Conservation (phyloP, 495 filamentous ascomycete genomes). For the Penicillium bovifimosum region DNA sequence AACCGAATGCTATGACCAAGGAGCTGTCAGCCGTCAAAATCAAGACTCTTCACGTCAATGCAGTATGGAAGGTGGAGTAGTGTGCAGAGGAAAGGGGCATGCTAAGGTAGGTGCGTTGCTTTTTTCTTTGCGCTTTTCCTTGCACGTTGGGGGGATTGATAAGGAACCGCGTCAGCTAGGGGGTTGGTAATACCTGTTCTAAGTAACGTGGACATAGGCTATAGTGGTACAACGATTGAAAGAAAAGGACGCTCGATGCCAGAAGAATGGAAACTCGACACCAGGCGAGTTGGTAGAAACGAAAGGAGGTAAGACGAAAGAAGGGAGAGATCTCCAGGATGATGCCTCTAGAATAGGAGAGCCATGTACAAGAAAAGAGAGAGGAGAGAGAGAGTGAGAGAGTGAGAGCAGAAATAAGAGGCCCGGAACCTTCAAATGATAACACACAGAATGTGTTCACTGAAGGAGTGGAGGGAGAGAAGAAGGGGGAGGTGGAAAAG, state of each 20-base stretch:
- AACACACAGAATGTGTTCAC: constrained; percentile 3
- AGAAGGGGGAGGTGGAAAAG: constrained; percentile 12
- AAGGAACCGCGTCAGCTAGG: constrained; percentile 28
- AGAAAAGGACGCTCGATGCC: constrained; percentile 25
- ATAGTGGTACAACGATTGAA: constrained; percentile 39
- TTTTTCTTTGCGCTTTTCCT: constrained; percentile 12
- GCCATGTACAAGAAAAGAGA: constrained; percentile 37
- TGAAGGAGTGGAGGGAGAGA: constrained; percentile 13
- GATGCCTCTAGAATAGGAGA: constrained; percentile 25
- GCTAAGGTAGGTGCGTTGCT: neutral
- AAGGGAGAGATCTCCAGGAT: constrained; percentile 4
- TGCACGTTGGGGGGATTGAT: constrained; percentile 8
- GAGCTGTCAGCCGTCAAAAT: constrained; percentile 12
- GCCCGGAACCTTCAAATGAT: constrained; percentile 25
- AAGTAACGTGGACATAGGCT: constrained; percentile 31
- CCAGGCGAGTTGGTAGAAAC: constrained; percentile 31
- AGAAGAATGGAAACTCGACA: constrained; percentile 36
- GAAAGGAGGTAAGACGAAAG: constrained; percentile 32
- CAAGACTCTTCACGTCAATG: neutral
- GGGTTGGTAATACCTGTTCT: constrained; percentile 34
- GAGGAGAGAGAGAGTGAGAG: constrained; percentile 5
- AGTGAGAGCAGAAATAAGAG: constrained; percentile 16
- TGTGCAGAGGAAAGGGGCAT: constrained; percentile 13
- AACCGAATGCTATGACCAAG: constrained; percentile 8
- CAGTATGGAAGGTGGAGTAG: constrained; percentile 10